Evolutionary conservation across 257 asterid genomes (phyloP).

Genomic region (Capsicum pubescens): DNA sequence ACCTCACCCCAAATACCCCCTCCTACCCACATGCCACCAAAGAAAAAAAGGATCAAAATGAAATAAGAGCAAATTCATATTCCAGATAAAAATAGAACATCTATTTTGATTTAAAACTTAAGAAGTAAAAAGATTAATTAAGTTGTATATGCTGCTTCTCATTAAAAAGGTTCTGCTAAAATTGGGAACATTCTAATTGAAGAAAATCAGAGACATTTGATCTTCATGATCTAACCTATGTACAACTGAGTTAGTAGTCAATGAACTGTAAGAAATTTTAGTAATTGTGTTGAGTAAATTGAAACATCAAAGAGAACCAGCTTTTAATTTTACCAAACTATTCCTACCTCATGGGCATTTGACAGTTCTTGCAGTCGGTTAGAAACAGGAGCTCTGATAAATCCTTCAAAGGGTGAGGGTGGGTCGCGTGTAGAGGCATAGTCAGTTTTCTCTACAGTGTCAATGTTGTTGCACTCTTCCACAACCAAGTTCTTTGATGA

Average conservation of each 20-base stretch:
- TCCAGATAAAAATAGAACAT: slow-evolving; percentile 20
- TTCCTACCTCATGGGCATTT: slow-evolving; percentile 57
- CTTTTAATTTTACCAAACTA: background rate
- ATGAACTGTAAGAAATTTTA: background rate
- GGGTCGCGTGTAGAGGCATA: slow-evolving; percentile 49
- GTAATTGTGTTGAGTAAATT: slow-evolving; percentile 4
- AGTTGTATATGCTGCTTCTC: slow-evolving; percentile 2
- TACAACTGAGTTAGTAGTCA: background rate
- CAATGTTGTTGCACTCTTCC: slow-evolving; percentile 35
- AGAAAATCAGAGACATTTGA: background rate
- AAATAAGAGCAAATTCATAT: background rate
- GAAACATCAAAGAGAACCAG: background rate
- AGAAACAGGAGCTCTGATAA: slow-evolving; percentile 43
- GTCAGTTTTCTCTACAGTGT: slow-evolving; percentile 43
- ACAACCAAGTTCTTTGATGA: slow-evolving; percentile 45
- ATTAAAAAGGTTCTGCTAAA: background rate
- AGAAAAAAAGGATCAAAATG: background rate
- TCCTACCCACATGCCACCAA: background rate
- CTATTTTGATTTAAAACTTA: background rate
- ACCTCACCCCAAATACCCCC: background rate
- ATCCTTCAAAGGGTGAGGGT: slow-evolving; percentile 46
- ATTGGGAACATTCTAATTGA: background rate
- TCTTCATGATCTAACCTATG: background rate
- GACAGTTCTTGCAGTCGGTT: slow-evolving; percentile 42
- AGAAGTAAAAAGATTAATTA: background rate